A percentile compares a stretch with the other conserved stretches of the same genome.
phyloP scores from a whole-genome alignment of 805 yeast species.

The Wickerhamomyces sydowiorum region DNA sequence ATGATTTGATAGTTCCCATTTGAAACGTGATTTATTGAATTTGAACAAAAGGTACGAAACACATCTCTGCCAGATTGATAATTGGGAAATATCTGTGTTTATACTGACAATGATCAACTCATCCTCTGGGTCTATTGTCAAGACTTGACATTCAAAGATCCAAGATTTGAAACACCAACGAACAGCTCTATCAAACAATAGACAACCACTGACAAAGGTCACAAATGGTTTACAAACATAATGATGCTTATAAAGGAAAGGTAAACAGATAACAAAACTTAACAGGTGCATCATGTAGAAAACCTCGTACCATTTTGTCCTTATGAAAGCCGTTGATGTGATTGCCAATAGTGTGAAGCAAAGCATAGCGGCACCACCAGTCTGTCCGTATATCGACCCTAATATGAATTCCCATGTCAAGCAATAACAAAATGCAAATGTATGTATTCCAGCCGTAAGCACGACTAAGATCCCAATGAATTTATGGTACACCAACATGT shows the following conservation, averaged over 20 bases:
- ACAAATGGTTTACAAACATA: constrained; percentile 21
- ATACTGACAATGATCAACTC: constrained; percentile 9
- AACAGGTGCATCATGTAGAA: constrained; percentile 17
- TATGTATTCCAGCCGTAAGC: constrained; percentile 13
- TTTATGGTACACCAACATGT: constrained; percentile 19
- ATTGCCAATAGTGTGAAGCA: constrained; percentile 9
- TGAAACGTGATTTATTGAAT: constrained; percentile 4
- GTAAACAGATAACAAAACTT: constrained; percentile 15
- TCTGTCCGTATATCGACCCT: constrained; percentile 3
- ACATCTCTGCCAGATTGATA: not conserved
- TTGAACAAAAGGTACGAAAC: constrained; percentile 7
- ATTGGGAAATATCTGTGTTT: constrained; percentile 2
- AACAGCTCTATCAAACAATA: constrained; percentile 15
- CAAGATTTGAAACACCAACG: constrained; percentile 11
- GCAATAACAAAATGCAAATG: constrained; percentile 10
- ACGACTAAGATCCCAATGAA: constrained; percentile 17
- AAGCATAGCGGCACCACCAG: constrained; percentile 11
- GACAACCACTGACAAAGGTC: constrained; percentile 6
- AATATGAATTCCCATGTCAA: constrained; percentile 17
- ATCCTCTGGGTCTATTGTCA: constrained; percentile 1
- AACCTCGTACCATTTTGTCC: constrained; percentile 14
- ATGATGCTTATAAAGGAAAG: constrained; percentile 21
- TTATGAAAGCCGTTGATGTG: constrained; percentile 11
- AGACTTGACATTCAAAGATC: constrained; percentile 10
- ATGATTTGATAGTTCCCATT: constrained; percentile 19